Percentiles rank a stretch among this genome's conserved stretches.
phyloP scores from a whole-genome alignment of 352 stramenopile genomes.

The Phytophthora pseudosyringae region DNA sequence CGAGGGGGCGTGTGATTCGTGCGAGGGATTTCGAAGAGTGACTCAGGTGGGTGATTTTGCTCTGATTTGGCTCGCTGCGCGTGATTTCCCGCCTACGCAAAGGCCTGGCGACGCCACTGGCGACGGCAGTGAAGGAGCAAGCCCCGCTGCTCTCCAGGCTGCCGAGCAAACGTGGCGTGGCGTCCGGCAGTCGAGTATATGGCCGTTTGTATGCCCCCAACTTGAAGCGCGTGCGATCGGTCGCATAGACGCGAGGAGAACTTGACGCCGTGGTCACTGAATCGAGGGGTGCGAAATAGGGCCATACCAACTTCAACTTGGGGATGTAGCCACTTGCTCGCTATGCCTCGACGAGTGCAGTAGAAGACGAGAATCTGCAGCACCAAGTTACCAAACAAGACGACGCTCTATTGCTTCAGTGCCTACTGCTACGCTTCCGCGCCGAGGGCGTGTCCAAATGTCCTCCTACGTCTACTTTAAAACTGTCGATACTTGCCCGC shows the following conservation, averaged over 20 bases:
- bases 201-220: slow-evolving; percentile 19
- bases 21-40: slow-evolving; percentile 2
- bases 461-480: slow-evolving; percentile 7
- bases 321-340: too few relatives aligned
- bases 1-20: background rate
- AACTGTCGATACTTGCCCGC: background rate
- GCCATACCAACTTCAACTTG: background rate
- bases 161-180: background rate
- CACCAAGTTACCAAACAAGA: too few relatives aligned
- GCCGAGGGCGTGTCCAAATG: background rate
- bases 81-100: slow-evolving; percentile 3
- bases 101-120: background rate
- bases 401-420: background rate
- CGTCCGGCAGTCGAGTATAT: slow-evolving; percentile 6
- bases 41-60: too few relatives aligned
- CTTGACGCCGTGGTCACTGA: background rate
- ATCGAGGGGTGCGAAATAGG: background rate
- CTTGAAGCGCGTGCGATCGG: slow-evolving; percentile 12
- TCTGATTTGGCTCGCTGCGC: too few relatives aligned
- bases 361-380: too few relatives aligned
- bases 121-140: too few relatives aligned
- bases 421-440: too few relatives aligned
- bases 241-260: slow-evolving; percentile 1
- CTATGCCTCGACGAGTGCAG: background rate
- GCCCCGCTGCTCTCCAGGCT: background rate